Conservation (phyloP, 2,329 filamentous ascomycete species). For the Pestalotiopsis fici region DNA sequence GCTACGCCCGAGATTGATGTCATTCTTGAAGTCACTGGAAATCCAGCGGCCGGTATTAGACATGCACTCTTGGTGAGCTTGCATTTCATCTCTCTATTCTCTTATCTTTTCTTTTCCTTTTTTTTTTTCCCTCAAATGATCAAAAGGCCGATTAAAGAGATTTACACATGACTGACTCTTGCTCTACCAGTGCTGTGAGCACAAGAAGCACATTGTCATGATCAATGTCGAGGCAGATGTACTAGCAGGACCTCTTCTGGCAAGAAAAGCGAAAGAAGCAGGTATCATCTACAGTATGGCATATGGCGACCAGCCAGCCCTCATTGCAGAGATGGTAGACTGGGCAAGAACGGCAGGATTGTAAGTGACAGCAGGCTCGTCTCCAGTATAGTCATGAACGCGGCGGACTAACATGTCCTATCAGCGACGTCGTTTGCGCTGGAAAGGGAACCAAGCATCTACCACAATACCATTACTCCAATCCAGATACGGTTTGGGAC, state of each 20-base stretch:
- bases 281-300: slow-evolving; percentile 49
- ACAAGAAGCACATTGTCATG: slow-evolving; percentile 50
- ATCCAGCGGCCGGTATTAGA: slow-evolving; percentile 41
- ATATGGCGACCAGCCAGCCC: slow-evolving; percentile 44
- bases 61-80: slow-evolving; percentile 36
- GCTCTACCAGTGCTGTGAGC: slow-evolving; percentile 35
- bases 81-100: too few relatives aligned
- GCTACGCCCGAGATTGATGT: slow-evolving; percentile 43
- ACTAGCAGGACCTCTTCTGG: slow-evolving; percentile 40
- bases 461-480: slow-evolving; percentile 45
- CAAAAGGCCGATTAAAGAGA: not conserved
- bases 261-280: slow-evolving; percentile 40
- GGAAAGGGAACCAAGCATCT: slow-evolving; percentile 48
- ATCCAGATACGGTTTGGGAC: slow-evolving; percentile 46
- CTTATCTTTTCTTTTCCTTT: too few relatives aligned
- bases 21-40: slow-evolving; percentile 44
- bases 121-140: too few relatives aligned
- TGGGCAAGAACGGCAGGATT: slow-evolving; percentile 45
- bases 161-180: not conserved
- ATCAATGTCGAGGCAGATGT: slow-evolving; percentile 48
- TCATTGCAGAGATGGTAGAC: slow-evolving; percentile 43
- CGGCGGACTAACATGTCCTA: not conserved
- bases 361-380: not conserved
- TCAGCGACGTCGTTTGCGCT: slow-evolving; percentile 40
- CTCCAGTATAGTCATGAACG: too few relatives aligned